Evolutionary conservation across 805 yeast species (phyloP), one percentile per base, ranked within the genome.

Genomic region (Priceomyces medius): DNA sequence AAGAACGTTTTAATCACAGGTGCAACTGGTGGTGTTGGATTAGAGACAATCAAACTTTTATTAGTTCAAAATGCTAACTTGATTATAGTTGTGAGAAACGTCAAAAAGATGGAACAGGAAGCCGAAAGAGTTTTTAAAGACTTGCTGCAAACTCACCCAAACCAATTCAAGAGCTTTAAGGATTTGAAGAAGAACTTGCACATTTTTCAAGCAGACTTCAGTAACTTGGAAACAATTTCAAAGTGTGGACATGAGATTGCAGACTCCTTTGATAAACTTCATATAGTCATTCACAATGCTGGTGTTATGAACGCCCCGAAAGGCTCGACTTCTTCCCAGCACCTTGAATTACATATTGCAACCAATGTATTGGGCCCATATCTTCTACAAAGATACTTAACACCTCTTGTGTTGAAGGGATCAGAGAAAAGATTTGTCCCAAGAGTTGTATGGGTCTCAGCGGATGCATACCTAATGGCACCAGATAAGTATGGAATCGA

Each of bases 301-400:
- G 60, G 59, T 7, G 53, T 74, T 3, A 49, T 58, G 42, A 43
- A 51, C 18, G 59, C 60, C 2, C 63, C 63, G 2, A 43, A 44
- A 35, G 63, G 64, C 12, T 51, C 57, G 32, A 59, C 49, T 38
- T 39, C 55, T 5, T 50, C 47, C 35, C 78, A 77, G 53, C 78
- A 76, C 7, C 65, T 59, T 42, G 81, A 77, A 40, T 40, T 60
- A 27, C 75, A 71, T 37, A 55, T 74, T 29, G 81, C 77, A 7
- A 67, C 71, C 13, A 77, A 76, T 51, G 65, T 53, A 13, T 47
- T 77, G 9, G 80, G 73, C 1, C 74, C 76, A 20, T 73, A 64
- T 39, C 50, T 73, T n/a, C 54, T 77, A 16, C 69, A 74, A 45
- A 61, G 62, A 40, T 51, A 61, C 20, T 51, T 74, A 37, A 60